phyloP scores from a whole-genome alignment of 2,329 filamentous ascomycete genomes.

The Grosmannia huntii region DNA sequence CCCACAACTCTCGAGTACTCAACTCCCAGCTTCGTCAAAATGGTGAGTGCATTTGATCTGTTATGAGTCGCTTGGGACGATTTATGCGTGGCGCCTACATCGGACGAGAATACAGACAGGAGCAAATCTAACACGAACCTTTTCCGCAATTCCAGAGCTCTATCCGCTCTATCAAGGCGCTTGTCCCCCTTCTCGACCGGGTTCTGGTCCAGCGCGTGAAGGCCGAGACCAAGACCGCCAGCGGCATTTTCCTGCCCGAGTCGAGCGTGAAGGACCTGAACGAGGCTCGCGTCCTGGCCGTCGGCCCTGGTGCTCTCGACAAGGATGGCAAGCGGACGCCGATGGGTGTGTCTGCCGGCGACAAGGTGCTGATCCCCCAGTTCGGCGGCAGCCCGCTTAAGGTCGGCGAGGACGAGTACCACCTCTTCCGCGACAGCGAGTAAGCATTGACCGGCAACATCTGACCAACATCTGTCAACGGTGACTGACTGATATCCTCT shows the following conservation, averaged over 20 bases:
- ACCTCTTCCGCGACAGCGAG: slow-evolving; percentile 96
- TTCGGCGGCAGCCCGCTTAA: slow-evolving; percentile 92
- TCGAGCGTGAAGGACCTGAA: slow-evolving; percentile 96
- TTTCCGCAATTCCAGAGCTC: slow-evolving; percentile 38
- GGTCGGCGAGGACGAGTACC: slow-evolving; percentile 93
- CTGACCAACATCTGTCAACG: background rate
- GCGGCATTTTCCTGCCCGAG: slow-evolving; percentile 96
- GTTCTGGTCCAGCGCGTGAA: slow-evolving; percentile 97
- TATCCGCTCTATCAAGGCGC: slow-evolving; percentile 89
- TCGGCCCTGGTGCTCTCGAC: slow-evolving; percentile 79
- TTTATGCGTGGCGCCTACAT: background rate
- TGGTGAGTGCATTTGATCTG: slow-evolving; percentile 12
- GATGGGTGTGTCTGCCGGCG: slow-evolving; percentile 71
- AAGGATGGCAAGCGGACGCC: slow-evolving; percentile 79
- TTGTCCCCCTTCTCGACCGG: slow-evolving; percentile 92
- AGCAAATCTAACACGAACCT: background rate
- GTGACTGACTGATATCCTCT: background rate
- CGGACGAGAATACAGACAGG: background rate
- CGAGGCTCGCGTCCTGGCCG: slow-evolving; percentile 90
- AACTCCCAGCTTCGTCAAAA: slow-evolving; percentile 8
- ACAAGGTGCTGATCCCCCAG: slow-evolving; percentile 94
- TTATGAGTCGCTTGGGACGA: background rate
- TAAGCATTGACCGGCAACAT: slow-evolving; percentile 39
- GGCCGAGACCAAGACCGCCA: slow-evolving; percentile 90
- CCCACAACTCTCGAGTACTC: background rate